Evolutionary conservation across 257 asterid genomes (phyloP).

Genomic region (Paulownia fortunei): DNA sequence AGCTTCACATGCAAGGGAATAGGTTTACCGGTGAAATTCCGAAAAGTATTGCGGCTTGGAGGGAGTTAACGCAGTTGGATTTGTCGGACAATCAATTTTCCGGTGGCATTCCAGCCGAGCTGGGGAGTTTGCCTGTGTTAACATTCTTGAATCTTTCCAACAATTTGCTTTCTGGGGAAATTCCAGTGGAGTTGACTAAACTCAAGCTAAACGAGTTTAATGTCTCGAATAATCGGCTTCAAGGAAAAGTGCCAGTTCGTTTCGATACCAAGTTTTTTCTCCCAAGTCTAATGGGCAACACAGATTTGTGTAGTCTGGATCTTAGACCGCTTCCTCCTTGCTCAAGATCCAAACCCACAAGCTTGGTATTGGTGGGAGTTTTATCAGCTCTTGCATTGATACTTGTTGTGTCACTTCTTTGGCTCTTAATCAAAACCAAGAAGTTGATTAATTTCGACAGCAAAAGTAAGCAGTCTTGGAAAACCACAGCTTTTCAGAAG

Average conservation of each 20-base stretch:
- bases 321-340: constrained; percentile 64
- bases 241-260: constrained; percentile 68
- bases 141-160: constrained; percentile 68
- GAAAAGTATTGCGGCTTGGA: constrained; percentile 42
- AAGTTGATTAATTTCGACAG: constrained; percentile 34
- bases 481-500: constrained; percentile 66
- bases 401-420: constrained; percentile 53
- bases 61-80: constrained; percentile 63
- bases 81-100: constrained; percentile 68
- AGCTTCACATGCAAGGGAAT: constrained; percentile 68
- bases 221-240: constrained; percentile 75
- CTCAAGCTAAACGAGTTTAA: constrained; percentile 72
- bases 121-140: constrained; percentile 63
- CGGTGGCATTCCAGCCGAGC: constrained; percentile 64
- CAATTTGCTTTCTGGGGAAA: constrained; percentile 65
- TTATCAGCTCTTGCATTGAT: constrained; percentile 56
- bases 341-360: constrained; percentile 50
- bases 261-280: constrained; percentile 48
- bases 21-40: constrained; percentile 69
- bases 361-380: constrained; percentile 48
- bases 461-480: constrained; percentile 52
- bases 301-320: constrained; percentile 68
- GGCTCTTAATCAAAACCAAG: constrained; percentile 62
- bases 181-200: constrained; percentile 61
- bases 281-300: constrained; percentile 66